These are phyloP conservation scores for Suhomyces bolitotheri DNA, from an alignment of 1,139 yeast species.

Conservation along the genomic window DNA sequence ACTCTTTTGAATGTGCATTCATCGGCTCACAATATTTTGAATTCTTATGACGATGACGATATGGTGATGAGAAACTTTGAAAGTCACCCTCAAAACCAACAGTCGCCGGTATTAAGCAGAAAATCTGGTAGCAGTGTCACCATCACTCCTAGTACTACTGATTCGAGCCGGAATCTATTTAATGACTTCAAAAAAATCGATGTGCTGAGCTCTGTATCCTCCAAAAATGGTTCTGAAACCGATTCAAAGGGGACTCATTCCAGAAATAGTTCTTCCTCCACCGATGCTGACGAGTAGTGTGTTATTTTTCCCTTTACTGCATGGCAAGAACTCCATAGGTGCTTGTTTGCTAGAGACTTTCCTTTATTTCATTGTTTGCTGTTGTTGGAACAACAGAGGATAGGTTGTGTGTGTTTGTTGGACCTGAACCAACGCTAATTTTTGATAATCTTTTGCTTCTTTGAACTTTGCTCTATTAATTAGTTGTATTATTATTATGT, in stretches of 20 bases:
- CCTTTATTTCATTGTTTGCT: slow-evolving; percentile 8
- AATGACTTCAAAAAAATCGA: slow-evolving; percentile 23
- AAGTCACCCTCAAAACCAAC: slow-evolving; percentile 25
- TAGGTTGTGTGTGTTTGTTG: slow-evolving; percentile 5
- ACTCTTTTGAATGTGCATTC: slow-evolving; percentile 12
- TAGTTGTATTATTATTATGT: slow-evolving; percentile 11
- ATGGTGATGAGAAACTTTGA: slow-evolving; percentile 49
- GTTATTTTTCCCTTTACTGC: no score
- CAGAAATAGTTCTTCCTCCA: slow-evolving; percentile 4
- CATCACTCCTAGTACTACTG: slow-evolving; percentile 9
- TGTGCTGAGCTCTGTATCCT: slow-evolving; percentile 10
- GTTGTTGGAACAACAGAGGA: slow-evolving; percentile 9
- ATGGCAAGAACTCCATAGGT: no score
- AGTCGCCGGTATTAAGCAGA: slow-evolving; percentile 16
- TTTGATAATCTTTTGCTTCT: slow-evolving; percentile 5
- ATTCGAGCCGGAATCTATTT: slow-evolving; percentile 22
- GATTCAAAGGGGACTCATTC: slow-evolving; percentile 5
- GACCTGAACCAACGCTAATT: slow-evolving; percentile 1
- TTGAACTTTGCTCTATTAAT: slow-evolving; percentile 1
- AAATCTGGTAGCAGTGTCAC: slow-evolving; percentile 10
- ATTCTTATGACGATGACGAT: slow-evolving; percentile 57
- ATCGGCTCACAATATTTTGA: slow-evolving; percentile 20
- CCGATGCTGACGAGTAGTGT: slow-evolving; percentile 11
- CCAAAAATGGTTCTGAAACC: slow-evolving; percentile 9
- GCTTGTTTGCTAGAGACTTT: neutral